Conservation (phyloP, 768 basidiomycete species). For the Boletales sp. region DNA sequence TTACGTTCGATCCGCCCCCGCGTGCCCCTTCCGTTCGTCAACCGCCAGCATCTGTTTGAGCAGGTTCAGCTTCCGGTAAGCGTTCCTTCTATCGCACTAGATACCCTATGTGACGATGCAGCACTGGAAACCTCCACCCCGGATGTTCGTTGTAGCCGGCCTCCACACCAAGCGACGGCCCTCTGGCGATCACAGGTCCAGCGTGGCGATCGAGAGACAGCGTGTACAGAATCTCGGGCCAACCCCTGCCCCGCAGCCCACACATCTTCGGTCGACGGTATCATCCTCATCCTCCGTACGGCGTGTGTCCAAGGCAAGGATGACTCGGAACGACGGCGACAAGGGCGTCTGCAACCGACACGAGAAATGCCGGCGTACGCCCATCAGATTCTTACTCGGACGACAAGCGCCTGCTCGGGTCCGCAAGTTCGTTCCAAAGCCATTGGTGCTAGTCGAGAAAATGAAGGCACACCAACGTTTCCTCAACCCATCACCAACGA, state of each 20-base stretch:
- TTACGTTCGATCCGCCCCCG: not conserved
- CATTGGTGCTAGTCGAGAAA: constrained; percentile 21
- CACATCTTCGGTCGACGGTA: not conserved
- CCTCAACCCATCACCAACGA: not conserved
- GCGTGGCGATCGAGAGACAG: not conserved
- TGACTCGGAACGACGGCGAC: constrained; percentile 3
- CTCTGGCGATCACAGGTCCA: not conserved
- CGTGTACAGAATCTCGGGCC: not conserved
- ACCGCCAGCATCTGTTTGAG: not conserved
- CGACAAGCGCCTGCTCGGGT: not conserved
- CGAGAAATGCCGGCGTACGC: not conserved
- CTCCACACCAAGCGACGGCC: constrained; percentile 23
- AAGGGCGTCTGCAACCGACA: not conserved
- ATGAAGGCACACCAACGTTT: constrained; percentile 16
- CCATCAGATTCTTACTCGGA: not conserved
- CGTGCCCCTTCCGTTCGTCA: not conserved
- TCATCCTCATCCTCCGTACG: not conserved
- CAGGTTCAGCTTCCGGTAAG: constrained; percentile 6
- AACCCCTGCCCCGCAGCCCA: not conserved
- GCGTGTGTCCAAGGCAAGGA: not conserved
- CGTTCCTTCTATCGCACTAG: not conserved
- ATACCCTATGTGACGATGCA: constrained; percentile 15
- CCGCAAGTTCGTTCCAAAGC: constrained; percentile 24
- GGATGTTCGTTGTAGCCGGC: constrained; percentile 23
- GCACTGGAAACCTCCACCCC: constrained; percentile 1